These are phyloP conservation scores for Vishniacozyma victoriae DNA, from an alignment of 768 basidiomycete genomes.

Conservation along the genomic window DNA sequence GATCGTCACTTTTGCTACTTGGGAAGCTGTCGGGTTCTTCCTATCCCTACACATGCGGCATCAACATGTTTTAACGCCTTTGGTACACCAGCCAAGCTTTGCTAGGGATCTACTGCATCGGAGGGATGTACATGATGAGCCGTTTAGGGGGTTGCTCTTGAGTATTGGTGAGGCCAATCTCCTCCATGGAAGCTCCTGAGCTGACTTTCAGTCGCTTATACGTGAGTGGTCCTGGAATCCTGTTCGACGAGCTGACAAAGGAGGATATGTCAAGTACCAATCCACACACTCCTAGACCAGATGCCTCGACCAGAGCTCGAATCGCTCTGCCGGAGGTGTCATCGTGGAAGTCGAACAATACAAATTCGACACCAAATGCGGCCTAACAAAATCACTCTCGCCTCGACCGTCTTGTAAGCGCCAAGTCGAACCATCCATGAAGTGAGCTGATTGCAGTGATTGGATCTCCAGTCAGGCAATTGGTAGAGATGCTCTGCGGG, in stretches of 20 bases:
- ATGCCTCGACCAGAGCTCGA: neutral
- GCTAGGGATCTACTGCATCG: neutral
- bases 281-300: neutral
- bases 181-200: neutral
- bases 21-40: neutral
- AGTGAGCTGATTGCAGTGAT: neutral
- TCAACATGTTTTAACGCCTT: neutral
- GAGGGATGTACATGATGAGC: slow-evolving; percentile 1
- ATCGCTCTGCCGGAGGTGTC: neutral
- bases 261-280: slow-evolving; percentile 1
- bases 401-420: neutral
- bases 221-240: no score
- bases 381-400: neutral
- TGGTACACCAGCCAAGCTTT: neutral
- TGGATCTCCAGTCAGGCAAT: slow-evolving; percentile 1
- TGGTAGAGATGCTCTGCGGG: neutral
- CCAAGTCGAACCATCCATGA: no score
- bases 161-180: neutral
- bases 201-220: neutral
- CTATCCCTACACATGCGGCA: slow-evolving; percentile 1
- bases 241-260: neutral
- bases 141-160: neutral
- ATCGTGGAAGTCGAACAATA: neutral
- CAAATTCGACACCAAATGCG: neutral
- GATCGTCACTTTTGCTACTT: neutral